Conservation (phyloP, 2,329 filamentous ascomycete genomes). For the Chaetomium strumarium region DNA sequence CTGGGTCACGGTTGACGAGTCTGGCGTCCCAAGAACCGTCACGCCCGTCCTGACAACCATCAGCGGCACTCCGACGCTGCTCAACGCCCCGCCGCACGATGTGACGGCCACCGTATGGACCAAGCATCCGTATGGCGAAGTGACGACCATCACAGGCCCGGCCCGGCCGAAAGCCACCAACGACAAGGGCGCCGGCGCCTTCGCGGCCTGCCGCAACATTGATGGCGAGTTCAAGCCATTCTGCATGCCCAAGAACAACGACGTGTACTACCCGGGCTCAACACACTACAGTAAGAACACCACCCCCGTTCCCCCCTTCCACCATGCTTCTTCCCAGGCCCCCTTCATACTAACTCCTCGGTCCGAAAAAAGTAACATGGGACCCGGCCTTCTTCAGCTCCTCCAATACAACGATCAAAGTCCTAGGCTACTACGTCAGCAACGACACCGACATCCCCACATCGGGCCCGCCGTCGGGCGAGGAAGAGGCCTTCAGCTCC, state of each 20-base stretch:
- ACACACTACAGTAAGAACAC: constrained; percentile 48
- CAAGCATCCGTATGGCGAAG: constrained; percentile 28
- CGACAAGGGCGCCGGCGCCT: constrained; percentile 41
- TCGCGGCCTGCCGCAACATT: constrained; percentile 44
- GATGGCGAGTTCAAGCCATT: constrained; percentile 45
- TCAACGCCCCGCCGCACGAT: constrained; percentile 37
- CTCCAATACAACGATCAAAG: constrained; percentile 34
- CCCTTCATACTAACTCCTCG: constrained; percentile 6
- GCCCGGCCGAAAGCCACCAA: constrained; percentile 39
- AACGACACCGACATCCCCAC: constrained; percentile 4
- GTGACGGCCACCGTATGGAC: constrained; percentile 35
- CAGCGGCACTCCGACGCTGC: constrained; percentile 38
- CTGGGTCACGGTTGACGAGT: constrained; percentile 48
- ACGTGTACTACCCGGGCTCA: constrained; percentile 38
- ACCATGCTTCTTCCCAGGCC: neutral
- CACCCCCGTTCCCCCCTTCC: neutral
- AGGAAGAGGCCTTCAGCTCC: constrained; percentile 29
- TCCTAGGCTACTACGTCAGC: constrained; percentile 34
- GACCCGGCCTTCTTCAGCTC: constrained; percentile 46
- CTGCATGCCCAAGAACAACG: constrained; percentile 42
- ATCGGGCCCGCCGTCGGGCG: constrained; percentile 6
- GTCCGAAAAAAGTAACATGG: constrained; percentile 46
- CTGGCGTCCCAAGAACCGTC: constrained; percentile 42
- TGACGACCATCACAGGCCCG: constrained; percentile 35
- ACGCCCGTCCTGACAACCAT: constrained; percentile 45